Evolutionary conservation across 2,329 filamentous ascomycete species (phyloP), one percentile per base, ranked within the genome.

Genomic region (Monilinia fructicola): DNA sequence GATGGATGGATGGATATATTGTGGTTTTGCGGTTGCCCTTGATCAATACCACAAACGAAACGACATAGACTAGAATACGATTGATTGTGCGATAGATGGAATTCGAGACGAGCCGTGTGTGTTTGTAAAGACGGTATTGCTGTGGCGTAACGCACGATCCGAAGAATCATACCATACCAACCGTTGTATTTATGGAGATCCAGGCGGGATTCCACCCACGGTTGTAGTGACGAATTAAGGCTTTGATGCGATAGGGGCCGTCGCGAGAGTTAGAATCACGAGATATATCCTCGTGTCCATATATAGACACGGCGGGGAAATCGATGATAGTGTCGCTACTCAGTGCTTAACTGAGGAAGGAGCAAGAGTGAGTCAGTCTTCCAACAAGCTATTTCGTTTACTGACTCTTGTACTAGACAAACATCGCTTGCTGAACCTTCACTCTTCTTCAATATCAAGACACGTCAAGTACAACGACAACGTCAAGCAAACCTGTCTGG

Each of bases 371-470:
- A 38, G 44, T 60, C 44, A 53, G 26, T 60, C 63, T 52, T 26
- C 52, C 14, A 11, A 52, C 21, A 60, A 52, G 26, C 63, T 14
- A 28, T 11, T 50, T 60, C 18, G 21, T 50, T 50, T 50, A 26
- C 44, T 60, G 28, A 60, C 44, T 50, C 28, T 7, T 23, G 10
- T 38, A 60, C 28, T 11, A 60, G 58, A 65, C 23, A 59, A 59
- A 53, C 31, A 52, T 23, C 23, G 21, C 10, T 16, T 18, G 26
- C 10, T 40, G 56, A 50, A 53, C 42, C 54, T 59, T 42, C 23
- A 6, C 52, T 11, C 14, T 16, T 48, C 42, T 48, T 23, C 11
- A 60, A 38, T n/a, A 38, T 38, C 42, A 18, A 60, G 58, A 50
- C 18, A 26, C 12, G 48, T 26, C 40, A 44, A 60, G 42, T 35